A percentile compares a stretch with the other conserved stretches of the same genome.
Evolutionary conservation across 2,329 filamentous ascomycete genomes (phyloP).

Genomic region (Stachybotrys chlorohalonatus): DNA sequence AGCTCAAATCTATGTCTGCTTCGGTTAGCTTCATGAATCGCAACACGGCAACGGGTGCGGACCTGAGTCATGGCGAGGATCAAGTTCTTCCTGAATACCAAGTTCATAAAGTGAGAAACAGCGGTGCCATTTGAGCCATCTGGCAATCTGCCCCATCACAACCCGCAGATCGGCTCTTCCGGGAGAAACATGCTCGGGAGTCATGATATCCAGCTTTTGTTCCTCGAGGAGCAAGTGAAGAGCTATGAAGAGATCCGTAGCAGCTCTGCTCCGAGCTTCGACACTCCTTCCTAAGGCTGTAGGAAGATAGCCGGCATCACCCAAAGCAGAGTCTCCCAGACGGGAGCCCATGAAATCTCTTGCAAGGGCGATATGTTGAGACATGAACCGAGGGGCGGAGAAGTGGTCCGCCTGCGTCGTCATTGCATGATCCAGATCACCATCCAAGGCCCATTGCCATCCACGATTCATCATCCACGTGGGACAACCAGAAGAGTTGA

Average conservation of each 20-base stretch:
- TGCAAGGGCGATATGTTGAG: conserved; percentile 47
- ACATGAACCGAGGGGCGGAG: conserved; percentile 31
- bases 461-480: conserved; percentile 51
- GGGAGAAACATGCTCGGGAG: conserved; percentile 32
- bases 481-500: conserved; percentile 40
- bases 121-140: conserved; percentile 67
- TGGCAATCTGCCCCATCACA: conserved; percentile 68
- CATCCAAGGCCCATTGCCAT: conserved; percentile 65
- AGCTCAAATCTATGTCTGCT: conserved; percentile 21
- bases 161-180: conserved; percentile 51
- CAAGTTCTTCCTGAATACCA: conserved; percentile 40
- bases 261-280: conserved; percentile 48
- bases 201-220: conserved; percentile 64
- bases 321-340: conserved; percentile 46
- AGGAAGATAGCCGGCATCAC: conserved; percentile 53
- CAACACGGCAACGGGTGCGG: conserved; percentile 4
- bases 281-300: conserved; percentile 44
- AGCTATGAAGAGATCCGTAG: conserved; percentile 61
- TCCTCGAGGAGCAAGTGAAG: conserved; percentile 88
- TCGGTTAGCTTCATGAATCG: background rate
- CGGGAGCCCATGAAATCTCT: conserved; percentile 55
- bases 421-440: conserved; percentile 28
- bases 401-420: conserved; percentile 14
- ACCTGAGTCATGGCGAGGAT: conserved; percentile 30
- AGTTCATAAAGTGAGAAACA: conserved; percentile 42